Percentiles rank a stretch among this genome's conserved stretches.
Evolutionary conservation across 768 basidiomycete species (phyloP).

Genomic region (Mycena galericulata): DNA sequence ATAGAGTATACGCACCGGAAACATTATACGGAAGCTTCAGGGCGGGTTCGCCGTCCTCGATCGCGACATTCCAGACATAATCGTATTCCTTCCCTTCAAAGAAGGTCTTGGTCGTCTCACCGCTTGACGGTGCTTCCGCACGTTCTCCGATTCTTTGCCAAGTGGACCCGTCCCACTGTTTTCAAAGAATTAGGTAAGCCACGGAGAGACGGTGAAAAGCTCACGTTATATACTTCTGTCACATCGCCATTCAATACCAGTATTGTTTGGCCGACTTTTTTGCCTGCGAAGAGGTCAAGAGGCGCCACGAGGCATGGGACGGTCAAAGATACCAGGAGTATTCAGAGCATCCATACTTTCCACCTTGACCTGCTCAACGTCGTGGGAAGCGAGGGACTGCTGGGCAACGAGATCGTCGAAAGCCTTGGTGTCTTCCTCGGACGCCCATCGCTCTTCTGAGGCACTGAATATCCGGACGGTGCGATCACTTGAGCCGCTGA

Average conservation of each 20-base stretch:
- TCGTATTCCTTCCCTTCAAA: conserved; percentile 92
- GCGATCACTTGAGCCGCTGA: conserved; percentile 92
- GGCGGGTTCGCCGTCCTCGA: conserved; percentile 91
- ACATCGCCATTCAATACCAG: conserved; percentile 86
- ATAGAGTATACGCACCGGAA: conserved; percentile 64
- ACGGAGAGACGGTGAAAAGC: conserved; percentile 29
- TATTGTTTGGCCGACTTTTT: conserved; percentile 92
- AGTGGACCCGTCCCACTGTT: conserved; percentile 82
- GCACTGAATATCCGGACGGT: conserved; percentile 88
- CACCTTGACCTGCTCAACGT: conserved; percentile 92
- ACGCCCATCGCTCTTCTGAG: conserved; percentile 79
- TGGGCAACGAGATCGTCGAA: conserved; percentile 83
- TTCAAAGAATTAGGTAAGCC: background rate
- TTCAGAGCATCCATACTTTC: conserved; percentile 86
- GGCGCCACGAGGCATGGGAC: background rate
- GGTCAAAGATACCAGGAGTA: conserved; percentile 68
- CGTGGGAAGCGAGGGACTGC: conserved; percentile 86
- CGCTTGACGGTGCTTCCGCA: conserved; percentile 90
- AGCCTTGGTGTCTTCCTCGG: conserved; percentile 68
- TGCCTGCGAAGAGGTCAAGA: conserved; percentile 62
- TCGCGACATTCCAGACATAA: conserved; percentile 99
- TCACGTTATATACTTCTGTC: conserved; percentile 93
- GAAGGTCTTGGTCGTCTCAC: conserved; percentile 85
- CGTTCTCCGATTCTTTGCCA: conserved; percentile 98
- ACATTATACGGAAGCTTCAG: conserved; percentile 95